phyloP scores from a whole-genome alignment of 345 rosid species.

The Eucalyptus caleyi region DNA sequence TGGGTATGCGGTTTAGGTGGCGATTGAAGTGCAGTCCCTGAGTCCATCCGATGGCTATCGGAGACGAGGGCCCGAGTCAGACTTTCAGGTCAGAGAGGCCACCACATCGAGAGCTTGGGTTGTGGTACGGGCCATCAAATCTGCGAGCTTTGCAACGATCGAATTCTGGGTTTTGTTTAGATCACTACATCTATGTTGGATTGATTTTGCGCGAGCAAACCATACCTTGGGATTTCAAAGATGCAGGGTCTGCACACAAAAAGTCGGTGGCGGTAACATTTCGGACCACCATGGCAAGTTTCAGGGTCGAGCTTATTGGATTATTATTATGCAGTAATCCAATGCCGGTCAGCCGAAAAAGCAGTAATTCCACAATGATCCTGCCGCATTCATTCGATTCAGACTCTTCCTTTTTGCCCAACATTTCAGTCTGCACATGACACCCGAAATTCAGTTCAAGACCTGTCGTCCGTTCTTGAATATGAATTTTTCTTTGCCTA shows the following conservation, averaged over 20 bases:
- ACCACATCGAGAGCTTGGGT: background rate
- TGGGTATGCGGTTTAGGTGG: no score
- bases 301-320: background rate
- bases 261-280: background rate
- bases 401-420: background rate
- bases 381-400: background rate
- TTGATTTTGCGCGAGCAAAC: background rate
- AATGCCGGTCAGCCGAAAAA: background rate
- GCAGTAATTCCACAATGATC: background rate
- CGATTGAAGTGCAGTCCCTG: background rate
- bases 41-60: background rate
- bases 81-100: no score
- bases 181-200: background rate
- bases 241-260: background rate
- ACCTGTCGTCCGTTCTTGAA: background rate
- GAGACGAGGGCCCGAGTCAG: background rate
- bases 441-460: background rate
- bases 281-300: background rate
- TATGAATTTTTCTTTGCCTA: background rate
- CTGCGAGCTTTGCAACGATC: background rate
- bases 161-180: background rate
- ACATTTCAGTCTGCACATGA: background rate
- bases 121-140: background rate
- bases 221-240: background rate
- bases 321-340: background rate